Base-by-base conservation (phyloP, 495 filamentous ascomycete genomes). In the Tuber borchii region DNA sequence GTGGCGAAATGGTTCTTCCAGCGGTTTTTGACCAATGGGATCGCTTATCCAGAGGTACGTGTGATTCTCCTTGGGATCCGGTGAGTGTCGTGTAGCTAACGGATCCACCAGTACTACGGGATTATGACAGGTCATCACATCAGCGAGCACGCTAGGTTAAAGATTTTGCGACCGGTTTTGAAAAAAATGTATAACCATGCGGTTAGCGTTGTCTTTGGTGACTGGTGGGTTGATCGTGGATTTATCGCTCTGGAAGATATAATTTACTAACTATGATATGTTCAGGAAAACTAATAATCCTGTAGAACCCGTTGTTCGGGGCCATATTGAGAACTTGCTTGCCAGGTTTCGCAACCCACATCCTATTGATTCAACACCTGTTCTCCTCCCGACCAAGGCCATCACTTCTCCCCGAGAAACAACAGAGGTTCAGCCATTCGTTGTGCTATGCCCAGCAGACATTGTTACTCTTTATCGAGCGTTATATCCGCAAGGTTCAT, bases 1-100 rank as follows among this genome's bases (percentile, higher is more conserved):
- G 90, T 97, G 77, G 89, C 90, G 71, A 93, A 94, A 82, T 99
- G 94, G 91, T 91, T 97, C 78, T 97, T 97, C 82, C 91, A 92
- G 44, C 91, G 90, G 68, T 97, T 93, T 85, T 86, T 99, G 45
- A 88, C 91, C 61, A 91, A 92, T 78, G 92, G 93, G 70, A 88
- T 99, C 78, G 92, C 93, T 70, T 92, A 94, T 81, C 95, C 95
- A 4, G 95, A 99, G 89, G 92, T 90, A 88, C 51, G 22, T 46
- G 37, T 20, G 31, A 9, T 42, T 40, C 37, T 42, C 48, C 7
- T 76, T 76, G 4, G 16, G 26, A 20, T 7, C 2, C 20, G n/a
- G 31, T 19, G 37, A 22, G 72, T 20, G 69, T 43, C 17, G 44
- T 56, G 69, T 71, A 73, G 71, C 82, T 88, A 79, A 87, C 73